Conservation (phyloP, 805 yeast genomes). For the Candida incommunis region DNA sequence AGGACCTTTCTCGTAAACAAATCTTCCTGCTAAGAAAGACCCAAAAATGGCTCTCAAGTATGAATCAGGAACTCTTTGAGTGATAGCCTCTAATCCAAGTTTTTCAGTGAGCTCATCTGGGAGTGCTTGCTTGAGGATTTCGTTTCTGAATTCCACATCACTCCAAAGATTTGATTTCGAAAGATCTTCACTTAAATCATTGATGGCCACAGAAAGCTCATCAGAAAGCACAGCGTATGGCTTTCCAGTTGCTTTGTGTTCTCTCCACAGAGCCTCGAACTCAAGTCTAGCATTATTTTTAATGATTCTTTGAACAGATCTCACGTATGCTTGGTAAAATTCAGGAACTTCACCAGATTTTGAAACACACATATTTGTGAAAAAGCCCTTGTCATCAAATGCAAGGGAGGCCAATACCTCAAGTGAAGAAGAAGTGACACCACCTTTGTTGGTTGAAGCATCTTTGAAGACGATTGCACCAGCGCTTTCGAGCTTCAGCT, state of each 20-base stretch:
- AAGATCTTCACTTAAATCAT: slow-evolving; percentile 73
- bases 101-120: slow-evolving; percentile 57
- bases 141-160: slow-evolving; percentile 62
- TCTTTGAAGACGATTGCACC: slow-evolving; percentile 86
- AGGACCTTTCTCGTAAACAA: slow-evolving; percentile 70
- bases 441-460: slow-evolving; percentile 96
- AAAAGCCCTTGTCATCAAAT: slow-evolving; percentile 73
- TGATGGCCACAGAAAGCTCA: slow-evolving; percentile 67
- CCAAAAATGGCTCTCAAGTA: slow-evolving; percentile 84
- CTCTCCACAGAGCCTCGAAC: slow-evolving; percentile 76
- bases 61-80: slow-evolving; percentile 71
- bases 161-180: slow-evolving; percentile 74
- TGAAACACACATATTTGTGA: slow-evolving; percentile 57
- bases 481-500: slow-evolving; percentile 69
- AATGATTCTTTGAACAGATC: slow-evolving; percentile 65
- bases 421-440: slow-evolving; percentile 91
- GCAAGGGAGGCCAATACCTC: slow-evolving; percentile 93
- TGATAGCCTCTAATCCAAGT: slow-evolving; percentile 47
- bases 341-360: slow-evolving; percentile 43
- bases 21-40: slow-evolving; percentile 68
- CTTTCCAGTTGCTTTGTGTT: slow-evolving; percentile 48
- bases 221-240: slow-evolving; percentile 60
- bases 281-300: slow-evolving; percentile 69
- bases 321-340: slow-evolving; percentile 73
- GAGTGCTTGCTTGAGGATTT: slow-evolving; percentile 60